Evolutionary conservation across 1,284 basidiomycete genomes (phyloP), one percentile per base, ranked within the genome.

Genomic region (Fomitiporia mediterranea): DNA sequence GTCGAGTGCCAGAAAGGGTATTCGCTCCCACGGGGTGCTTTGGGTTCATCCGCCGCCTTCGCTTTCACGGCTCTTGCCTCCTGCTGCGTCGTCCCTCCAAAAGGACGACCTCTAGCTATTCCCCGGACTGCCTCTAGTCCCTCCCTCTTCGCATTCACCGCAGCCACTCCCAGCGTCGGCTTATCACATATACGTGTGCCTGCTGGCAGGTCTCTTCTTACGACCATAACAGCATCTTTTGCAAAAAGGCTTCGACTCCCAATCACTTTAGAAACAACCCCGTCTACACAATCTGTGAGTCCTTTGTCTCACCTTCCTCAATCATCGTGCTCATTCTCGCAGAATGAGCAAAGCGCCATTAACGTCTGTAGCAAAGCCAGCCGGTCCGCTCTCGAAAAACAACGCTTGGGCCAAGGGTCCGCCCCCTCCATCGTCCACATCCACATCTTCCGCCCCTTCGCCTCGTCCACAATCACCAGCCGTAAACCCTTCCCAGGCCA

Each of bases 301-400:
- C 50, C 59, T 58, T 61, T 43, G 56, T 51, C 40, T 60, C 23
- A 48, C 62, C 57, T 60, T 50, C 52, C 51, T 57, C 57, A 38
- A 61, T 52, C 51, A 58, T 46, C 57, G 27, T 60, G 53, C 42
- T 56, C 32, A 37, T 55, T 34, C 25, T 32, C 5, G 7, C 62
- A 89, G 87, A 89, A 91, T 91, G 88, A 91, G 85, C 87, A 91
- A 86, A 83, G 79, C 81, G 73, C 83, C 86, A 65, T 81, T 83
- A 73, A 77, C 79, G 72, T 74, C 86, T 74, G 74, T 74, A 76
- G 68, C 81, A 72, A 89, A 85, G 81, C 82, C 75, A 77, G 11
- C 44, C 44, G 76, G 80, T 72, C 80, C 79, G 79, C 81, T 86
- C 73, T 72, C 84, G 68, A 69, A 77, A 75, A 80, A 82, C 78